Evolutionary conservation across 768 basidiomycete genomes (phyloP).

Genomic region (Cyclocybe aegerita): DNA sequence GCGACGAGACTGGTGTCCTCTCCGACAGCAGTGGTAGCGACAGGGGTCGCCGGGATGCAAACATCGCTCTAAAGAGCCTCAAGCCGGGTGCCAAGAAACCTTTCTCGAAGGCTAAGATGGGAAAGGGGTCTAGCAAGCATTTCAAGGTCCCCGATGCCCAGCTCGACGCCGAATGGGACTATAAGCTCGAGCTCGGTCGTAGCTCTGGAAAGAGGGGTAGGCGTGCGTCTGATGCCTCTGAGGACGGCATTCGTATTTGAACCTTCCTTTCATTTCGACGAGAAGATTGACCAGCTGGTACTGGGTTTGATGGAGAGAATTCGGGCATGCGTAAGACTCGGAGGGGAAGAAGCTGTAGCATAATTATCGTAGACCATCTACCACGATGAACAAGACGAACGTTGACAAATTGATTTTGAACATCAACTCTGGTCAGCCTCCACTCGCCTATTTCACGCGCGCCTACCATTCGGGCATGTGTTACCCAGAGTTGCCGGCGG

Average conservation of each 20-base stretch:
- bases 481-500: not conserved
- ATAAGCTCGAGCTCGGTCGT: constrained; percentile 19
- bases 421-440: too few species aligned
- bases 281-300: not conserved
- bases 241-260: not conserved
- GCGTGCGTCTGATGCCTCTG: constrained; percentile 17
- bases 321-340: too few species aligned
- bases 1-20: constrained; percentile 16
- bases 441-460: not conserved
- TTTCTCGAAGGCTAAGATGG: constrained; percentile 22
- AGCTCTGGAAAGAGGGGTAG: constrained; percentile 12
- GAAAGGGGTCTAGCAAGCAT: constrained; percentile 16
- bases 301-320: not conserved
- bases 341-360: too few species aligned
- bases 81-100: constrained; percentile 13
- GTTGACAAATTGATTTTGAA: too few species aligned
- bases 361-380: too few species aligned
- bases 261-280: too few species aligned
- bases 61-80: not conserved
- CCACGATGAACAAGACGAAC: too few species aligned
- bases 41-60: constrained; percentile 10
- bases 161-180: constrained; percentile 25
- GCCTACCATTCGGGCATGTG: too few species aligned
- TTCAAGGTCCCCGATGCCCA: constrained; percentile 23
- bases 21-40: constrained; percentile 17